Conservation (phyloP, 306 rosid genomes). For the Vigna trinervia region DNA sequence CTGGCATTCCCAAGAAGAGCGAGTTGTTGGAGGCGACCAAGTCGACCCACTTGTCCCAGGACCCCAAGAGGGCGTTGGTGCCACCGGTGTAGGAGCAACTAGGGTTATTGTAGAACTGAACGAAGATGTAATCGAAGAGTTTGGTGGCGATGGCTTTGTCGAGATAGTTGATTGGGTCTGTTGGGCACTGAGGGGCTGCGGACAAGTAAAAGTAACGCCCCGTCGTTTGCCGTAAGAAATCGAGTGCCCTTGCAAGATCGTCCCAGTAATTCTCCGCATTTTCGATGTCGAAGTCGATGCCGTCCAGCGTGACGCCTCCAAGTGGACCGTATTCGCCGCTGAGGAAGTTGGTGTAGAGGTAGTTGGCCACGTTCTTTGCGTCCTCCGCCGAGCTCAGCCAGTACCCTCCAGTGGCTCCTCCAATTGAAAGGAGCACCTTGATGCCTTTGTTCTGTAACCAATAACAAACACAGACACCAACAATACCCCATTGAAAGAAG, state of each 20-base stretch:
- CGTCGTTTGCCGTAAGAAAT: background rate
- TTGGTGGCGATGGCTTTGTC: background rate
- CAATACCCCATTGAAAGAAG: no score
- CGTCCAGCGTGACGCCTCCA: conserved; percentile 20
- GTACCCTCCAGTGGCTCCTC: background rate
- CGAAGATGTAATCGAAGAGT: background rate
- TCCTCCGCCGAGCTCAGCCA: background rate
- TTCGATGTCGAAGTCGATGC: conserved; percentile 50
- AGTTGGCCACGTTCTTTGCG: background rate
- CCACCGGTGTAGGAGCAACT: background rate
- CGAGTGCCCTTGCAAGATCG: conserved; percentile 49
- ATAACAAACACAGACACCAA: no score
- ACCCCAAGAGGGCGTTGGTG: background rate
- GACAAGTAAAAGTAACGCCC: conserved; percentile 29
- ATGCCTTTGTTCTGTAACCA: background rate
- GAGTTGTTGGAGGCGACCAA: background rate
- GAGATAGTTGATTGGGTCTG: conserved; percentile 51
- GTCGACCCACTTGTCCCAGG: background rate
- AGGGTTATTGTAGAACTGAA: conserved; percentile 24
- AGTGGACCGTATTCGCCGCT: conserved; percentile 20
- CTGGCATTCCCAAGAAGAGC: background rate
- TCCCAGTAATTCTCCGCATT: conserved; percentile 49
- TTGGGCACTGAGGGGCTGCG: conserved; percentile 62
- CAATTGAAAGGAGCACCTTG: background rate
- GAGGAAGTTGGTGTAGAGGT: conserved; percentile 15